Conservation (phyloP, 2,329 filamentous ascomycete genomes). For the Clonostachys sp. region DNA sequence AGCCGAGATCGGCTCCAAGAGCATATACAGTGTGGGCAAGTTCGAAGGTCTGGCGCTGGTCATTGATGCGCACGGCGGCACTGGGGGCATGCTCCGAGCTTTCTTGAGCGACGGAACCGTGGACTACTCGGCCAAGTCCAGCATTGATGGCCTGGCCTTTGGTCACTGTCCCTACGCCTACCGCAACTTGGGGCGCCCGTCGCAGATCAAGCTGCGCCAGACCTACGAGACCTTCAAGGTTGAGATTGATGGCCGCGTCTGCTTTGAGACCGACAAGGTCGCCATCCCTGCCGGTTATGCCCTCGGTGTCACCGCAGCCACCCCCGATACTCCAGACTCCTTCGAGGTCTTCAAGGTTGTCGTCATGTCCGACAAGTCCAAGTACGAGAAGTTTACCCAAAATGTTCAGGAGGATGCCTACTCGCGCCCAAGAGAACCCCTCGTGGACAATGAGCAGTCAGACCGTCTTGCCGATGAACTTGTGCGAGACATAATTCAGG, state of each 20-base stretch:
- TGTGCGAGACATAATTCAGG: slow-evolving; percentile 42
- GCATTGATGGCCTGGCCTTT: slow-evolving; percentile 82
- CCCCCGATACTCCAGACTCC: slow-evolving; percentile 87
- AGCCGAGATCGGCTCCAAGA: slow-evolving; percentile 61
- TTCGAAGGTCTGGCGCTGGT: slow-evolving; percentile 92
- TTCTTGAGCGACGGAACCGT: slow-evolving; percentile 89
- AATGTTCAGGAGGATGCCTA: slow-evolving; percentile 4
- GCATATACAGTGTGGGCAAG: slow-evolving; percentile 76
- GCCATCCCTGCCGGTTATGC: slow-evolving; percentile 74
- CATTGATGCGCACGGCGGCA: slow-evolving; percentile 76
- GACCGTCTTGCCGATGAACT: slow-evolving; percentile 24
- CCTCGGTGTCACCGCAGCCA: slow-evolving; percentile 84
- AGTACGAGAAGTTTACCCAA: slow-evolving; percentile 15
- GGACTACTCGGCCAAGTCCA: slow-evolving; percentile 72
- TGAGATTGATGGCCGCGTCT: slow-evolving; percentile 71
- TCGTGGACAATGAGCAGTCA: slow-evolving; percentile 6
- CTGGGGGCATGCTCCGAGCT: slow-evolving; percentile 76
- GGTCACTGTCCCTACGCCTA: slow-evolving; percentile 89
- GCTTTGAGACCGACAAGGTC: slow-evolving; percentile 81
- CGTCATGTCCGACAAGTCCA: slow-evolving; percentile 54
- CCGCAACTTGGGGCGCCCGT: slow-evolving; percentile 84
- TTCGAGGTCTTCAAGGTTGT: slow-evolving; percentile 90
- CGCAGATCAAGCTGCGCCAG: slow-evolving; percentile 70
- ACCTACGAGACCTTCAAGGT: slow-evolving; percentile 66
- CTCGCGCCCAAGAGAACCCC: slow-evolving; percentile 24